phyloP scores from a whole-genome alignment of 495 filamentous ascomycete genomes.

The Pseudotulostoma volvatum region DNA sequence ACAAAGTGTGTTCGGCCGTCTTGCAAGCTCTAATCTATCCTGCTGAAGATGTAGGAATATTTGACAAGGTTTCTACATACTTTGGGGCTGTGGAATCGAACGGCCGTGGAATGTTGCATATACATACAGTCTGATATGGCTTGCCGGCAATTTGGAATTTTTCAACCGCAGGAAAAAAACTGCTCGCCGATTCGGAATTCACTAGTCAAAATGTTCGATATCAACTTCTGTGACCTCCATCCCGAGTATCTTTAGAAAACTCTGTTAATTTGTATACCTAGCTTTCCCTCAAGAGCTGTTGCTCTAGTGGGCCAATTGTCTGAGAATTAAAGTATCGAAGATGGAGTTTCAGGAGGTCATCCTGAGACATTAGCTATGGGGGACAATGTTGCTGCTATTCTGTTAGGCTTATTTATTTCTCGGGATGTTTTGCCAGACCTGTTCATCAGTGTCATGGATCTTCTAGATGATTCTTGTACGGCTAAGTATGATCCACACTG shows the following conservation, averaged over 20 bases:
- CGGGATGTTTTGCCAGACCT: conserved; percentile 1
- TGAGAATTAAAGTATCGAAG: conserved; percentile 4
- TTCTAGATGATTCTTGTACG: not conserved
- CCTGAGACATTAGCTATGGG: conserved; percentile 2
- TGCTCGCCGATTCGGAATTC: too few relatives aligned
- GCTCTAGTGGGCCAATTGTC: conserved; percentile 1
- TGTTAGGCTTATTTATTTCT: conserved; percentile 6
- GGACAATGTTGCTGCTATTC: conserved; percentile 5
- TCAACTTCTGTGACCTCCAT: not conserved
- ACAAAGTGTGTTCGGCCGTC: not conserved
- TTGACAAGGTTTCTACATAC: too few relatives aligned
- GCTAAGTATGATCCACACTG: not conserved
- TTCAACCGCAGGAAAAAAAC: too few relatives aligned
- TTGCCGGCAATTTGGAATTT: too few relatives aligned
- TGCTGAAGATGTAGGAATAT: too few relatives aligned
- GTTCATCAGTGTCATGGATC: not conserved
- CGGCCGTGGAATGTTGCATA: too few relatives aligned
- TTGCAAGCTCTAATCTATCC: not conserved
- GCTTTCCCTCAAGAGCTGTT: not conserved
- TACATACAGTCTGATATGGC: too few relatives aligned
- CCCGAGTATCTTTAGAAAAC: not conserved
- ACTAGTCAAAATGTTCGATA: too few relatives aligned
- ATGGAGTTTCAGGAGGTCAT: conserved; percentile 4
- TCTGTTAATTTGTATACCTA: not conserved
- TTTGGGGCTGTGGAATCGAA: too few relatives aligned